These are phyloP conservation scores for Russula sp. DNA, from an alignment of 768 basidiomycete genomes.

Conservation along the genomic window DNA sequence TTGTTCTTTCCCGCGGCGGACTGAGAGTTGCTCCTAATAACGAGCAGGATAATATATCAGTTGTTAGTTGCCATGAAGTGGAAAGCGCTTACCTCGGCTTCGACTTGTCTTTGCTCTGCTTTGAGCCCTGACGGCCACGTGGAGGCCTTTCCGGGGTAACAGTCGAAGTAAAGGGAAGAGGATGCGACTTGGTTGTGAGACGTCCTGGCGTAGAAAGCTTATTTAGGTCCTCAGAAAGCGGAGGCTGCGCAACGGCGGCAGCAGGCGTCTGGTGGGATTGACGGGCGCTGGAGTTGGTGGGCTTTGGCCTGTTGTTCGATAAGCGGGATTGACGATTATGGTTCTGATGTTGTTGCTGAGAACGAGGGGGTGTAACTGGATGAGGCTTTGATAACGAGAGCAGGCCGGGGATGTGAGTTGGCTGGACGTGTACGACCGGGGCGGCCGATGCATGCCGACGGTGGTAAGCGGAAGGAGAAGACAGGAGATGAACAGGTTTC, in stretches of 20 bases:
- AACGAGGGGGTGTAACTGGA: conserved; percentile 38
- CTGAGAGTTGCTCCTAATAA: conserved; percentile 47
- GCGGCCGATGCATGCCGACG: conserved; percentile 69
- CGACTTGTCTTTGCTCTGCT: conserved; percentile 45
- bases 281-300: conserved; percentile 8
- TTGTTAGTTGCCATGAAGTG: background rate
- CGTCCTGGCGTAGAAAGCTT: conserved; percentile 35
- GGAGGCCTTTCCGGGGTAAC: conserved; percentile 34
- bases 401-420: conserved; percentile 70
- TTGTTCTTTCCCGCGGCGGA: conserved; percentile 42
- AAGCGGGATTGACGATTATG: conserved; percentile 33
- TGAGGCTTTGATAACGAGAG: conserved; percentile 63
- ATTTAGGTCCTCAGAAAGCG: conserved; percentile 35
- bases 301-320: conserved; percentile 42
- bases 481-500: conserved; percentile 38
- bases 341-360: conserved; percentile 39
- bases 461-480: conserved; percentile 41
- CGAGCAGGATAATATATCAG: background rate
- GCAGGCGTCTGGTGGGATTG: conserved; percentile 28
- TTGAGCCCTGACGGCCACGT: conserved; percentile 39
- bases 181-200: conserved; percentile 9
- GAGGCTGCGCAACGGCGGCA: conserved; percentile 32
- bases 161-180: conserved; percentile 19
- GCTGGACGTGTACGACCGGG: conserved; percentile 62
- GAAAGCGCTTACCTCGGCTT: conserved; percentile 40